Conservation (phyloP, 2,329 filamentous ascomycete species). For the Aspergillus sp. region DNA sequence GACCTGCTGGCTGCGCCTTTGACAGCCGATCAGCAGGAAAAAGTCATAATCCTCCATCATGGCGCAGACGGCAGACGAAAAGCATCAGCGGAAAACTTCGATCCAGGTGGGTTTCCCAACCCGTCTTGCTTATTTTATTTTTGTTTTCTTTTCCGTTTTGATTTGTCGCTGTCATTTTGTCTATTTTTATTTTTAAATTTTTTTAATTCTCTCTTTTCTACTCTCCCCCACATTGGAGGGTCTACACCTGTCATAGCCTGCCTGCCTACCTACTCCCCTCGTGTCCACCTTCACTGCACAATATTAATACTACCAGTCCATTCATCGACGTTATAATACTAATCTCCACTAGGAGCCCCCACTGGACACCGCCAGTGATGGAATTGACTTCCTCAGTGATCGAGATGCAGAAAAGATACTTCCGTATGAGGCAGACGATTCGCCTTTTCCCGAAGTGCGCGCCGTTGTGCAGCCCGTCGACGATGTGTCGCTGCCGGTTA, state of each 20-base stretch:
- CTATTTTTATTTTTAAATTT: background rate
- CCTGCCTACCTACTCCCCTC: background rate
- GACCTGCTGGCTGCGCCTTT: too few species aligned
- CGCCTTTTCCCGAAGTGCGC: constrained; percentile 35
- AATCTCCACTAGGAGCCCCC: constrained; percentile 7
- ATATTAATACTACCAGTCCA: too few species aligned
- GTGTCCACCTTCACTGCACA: too few species aligned
- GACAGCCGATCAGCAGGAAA: too few species aligned
- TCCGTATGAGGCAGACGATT: constrained; percentile 32
- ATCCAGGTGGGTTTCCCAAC: constrained; percentile 5
- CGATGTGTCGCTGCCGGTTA: constrained; percentile 26
- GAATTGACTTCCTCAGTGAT: constrained; percentile 23
- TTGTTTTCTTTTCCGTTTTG: background rate
- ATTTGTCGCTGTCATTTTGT: background rate
- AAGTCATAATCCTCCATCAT: too few species aligned
- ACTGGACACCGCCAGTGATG: constrained; percentile 7
- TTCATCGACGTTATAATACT: too few species aligned
- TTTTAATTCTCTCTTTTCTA: too few species aligned
- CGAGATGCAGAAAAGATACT: constrained; percentile 27
- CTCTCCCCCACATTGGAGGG: too few species aligned
- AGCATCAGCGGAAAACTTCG: background rate
- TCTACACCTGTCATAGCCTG: background rate
- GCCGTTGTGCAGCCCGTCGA: constrained; percentile 30
- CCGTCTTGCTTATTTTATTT: background rate
- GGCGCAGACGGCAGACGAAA: background rate